Base-by-base conservation (phyloP, 75 land plant species). In the Pinus albicaulis region DNA sequence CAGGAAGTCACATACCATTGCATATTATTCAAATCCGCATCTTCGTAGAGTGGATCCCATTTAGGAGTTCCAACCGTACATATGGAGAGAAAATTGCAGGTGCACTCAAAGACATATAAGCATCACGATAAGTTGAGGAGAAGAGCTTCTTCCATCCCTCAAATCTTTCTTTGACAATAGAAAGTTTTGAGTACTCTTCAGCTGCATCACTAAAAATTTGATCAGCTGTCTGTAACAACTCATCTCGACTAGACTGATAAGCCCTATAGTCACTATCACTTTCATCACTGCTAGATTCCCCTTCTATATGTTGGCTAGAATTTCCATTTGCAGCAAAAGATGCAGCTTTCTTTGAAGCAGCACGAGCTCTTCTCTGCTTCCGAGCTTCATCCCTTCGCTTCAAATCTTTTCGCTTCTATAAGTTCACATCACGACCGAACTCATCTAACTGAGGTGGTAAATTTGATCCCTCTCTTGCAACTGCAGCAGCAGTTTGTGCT, bases 21-120 rank as follows among this genome's bases (percentile, higher is more conserved):
- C 99, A 97, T 97, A 71, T 83, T 86, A 71, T 74, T 65, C 70
- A 97, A 92, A 59, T 93, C 98, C 17, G 75, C 78, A 59, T 83
- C 81, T 59, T 83, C 88, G 81, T 89, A 82, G 17, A 97, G 92
- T 8, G 99, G 99, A 75, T 97, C 99, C 99, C 99, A 97, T 92
- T 91, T 64, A 97, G 80, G 62, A 97, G 93, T 79, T 97, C 99
- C 80, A 97, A 74, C 23, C 99, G 90, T 69, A 97, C 95, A 84
- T 90, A 97, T 0, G 98, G 98, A 20, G 99, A 91, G 80, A 97
- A 92, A 31, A 97, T 86, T 53, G 95, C 82, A 48, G 98, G 95
- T 24, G 81, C 85, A 86, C 99, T 96, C 53, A 96, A 69, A 26
- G 94, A 81, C 82, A 94, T 85, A 72, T 96, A 96, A 64, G 99